Conservation (phyloP, 83 land plant species). For the Isoetes engelmannii region DNA sequence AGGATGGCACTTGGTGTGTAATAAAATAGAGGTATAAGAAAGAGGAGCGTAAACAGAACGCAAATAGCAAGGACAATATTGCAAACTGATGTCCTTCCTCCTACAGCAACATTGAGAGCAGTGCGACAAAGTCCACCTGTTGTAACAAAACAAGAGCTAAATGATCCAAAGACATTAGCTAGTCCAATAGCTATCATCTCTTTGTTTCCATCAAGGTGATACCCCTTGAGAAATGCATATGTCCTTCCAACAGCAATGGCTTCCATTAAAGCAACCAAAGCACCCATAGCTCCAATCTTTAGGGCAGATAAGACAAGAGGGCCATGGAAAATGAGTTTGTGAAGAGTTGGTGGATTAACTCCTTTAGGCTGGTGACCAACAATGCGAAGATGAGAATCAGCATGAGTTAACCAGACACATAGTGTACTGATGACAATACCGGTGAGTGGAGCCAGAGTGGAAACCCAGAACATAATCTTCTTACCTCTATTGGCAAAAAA, state of each 20-base stretch:
- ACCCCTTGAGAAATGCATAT: constrained; percentile 53
- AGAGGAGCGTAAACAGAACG: constrained; percentile 60
- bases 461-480: no score
- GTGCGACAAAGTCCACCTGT: constrained; percentile 66
- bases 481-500: no score
- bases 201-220: constrained; percentile 55
- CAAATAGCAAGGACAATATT: constrained; percentile 63
- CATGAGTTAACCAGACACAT: no score
- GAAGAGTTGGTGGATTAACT: no score
- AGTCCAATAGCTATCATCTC: constrained; percentile 65
- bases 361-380: no score
- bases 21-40: constrained; percentile 58
- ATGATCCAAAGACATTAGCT: constrained; percentile 26
- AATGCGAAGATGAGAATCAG: no score
- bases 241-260: constrained; percentile 69
- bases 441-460: no score
- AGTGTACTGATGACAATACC: no score
- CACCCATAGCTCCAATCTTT: no score
- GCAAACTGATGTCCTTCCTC: constrained; percentile 63
- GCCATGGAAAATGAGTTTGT: no score
- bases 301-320: no score
- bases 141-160: constrained; percentile 54
- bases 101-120: constrained; percentile 67
- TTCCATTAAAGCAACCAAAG: constrained; percentile 29
- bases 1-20: constrained; percentile 41